Percentiles rank a stretch among this genome's conserved stretches.
These are phyloP conservation scores for Solanum sitiens DNA, from an alignment of 257 asterid species.

Conservation along the genomic window DNA sequence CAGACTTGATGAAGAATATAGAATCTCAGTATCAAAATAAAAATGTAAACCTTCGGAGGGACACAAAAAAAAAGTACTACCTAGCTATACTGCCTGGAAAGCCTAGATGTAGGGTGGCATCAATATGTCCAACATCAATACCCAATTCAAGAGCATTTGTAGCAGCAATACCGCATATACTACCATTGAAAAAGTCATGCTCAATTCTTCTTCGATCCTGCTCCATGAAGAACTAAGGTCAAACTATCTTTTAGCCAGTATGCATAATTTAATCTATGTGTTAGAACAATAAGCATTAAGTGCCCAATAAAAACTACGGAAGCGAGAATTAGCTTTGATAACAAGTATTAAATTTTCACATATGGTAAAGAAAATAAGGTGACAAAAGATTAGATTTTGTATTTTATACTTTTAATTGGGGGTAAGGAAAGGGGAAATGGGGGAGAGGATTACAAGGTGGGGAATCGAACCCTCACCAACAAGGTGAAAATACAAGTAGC, in stretches of 20 bases:
- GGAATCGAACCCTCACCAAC: not conserved
- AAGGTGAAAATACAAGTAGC: not conserved
- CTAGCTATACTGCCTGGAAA: conserved; percentile 97
- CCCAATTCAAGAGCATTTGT: conserved; percentile 98
- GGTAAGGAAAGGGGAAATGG: not conserved
- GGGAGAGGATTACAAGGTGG: not conserved
- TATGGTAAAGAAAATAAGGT: not conserved
- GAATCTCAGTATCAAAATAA: not conserved
- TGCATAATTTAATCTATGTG: not conserved
- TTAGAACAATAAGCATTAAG: not conserved
- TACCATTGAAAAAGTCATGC: conserved; percentile 64
- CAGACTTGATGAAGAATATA: conserved; percentile 30
- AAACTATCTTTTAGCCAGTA: not conserved
- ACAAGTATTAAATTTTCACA: not conserved
- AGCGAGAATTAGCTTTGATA: not conserved
- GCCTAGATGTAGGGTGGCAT: conserved; percentile 90
- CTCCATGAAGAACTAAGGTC: conserved; percentile 18
- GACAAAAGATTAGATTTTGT: not conserved
- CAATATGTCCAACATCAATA: conserved; percentile 95
- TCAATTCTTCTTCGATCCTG: conserved; percentile 95
- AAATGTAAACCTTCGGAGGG: not conserved
- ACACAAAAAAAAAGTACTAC: conserved; percentile 23
- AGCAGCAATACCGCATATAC: conserved; percentile 80
- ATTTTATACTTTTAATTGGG: not conserved
- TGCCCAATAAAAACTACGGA: not conserved